Percentiles rank a stretch among this genome's conserved stretches.
Evolutionary conservation across 805 yeast genomes (phyloP).

Genomic region (Wickerhamiella sergipiensis): DNA sequence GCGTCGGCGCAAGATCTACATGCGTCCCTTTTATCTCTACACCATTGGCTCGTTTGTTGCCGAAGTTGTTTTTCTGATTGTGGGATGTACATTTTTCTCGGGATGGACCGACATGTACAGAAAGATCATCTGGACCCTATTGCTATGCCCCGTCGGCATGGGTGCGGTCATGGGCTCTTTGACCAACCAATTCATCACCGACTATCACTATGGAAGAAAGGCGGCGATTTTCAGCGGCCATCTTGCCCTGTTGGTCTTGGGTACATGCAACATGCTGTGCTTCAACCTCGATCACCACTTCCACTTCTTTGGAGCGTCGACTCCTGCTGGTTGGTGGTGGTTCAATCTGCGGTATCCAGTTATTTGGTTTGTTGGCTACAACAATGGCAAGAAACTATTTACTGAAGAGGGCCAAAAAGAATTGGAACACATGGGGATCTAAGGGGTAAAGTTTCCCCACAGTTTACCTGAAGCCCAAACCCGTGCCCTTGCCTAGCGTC

Average conservation of each 20-base stretch:
- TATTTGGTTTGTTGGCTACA: background rate
- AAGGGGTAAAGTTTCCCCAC: background rate
- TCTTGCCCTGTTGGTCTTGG: background rate
- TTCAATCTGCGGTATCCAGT: background rate
- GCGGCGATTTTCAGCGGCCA: background rate
- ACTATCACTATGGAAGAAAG: background rate
- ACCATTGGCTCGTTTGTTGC: background rate
- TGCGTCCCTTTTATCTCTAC: background rate
- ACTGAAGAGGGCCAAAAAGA: background rate
- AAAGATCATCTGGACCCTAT: background rate
- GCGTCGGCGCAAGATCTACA: background rate
- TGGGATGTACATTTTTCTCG: background rate
- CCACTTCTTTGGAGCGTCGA: background rate
- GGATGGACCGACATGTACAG: background rate
- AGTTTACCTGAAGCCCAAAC: background rate
- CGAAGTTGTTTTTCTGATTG: background rate
- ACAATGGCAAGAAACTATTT: background rate
- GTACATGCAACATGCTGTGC: background rate
- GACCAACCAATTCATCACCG: background rate
- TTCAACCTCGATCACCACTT: background rate
- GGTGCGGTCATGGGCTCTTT: background rate
- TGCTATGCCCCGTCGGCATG: background rate
- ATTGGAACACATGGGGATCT: background rate
- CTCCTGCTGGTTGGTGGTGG: background rate
- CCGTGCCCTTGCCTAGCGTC: background rate